Conservation (phyloP, 1,139 yeast genomes). For the Suhomyces taliae region DNA sequence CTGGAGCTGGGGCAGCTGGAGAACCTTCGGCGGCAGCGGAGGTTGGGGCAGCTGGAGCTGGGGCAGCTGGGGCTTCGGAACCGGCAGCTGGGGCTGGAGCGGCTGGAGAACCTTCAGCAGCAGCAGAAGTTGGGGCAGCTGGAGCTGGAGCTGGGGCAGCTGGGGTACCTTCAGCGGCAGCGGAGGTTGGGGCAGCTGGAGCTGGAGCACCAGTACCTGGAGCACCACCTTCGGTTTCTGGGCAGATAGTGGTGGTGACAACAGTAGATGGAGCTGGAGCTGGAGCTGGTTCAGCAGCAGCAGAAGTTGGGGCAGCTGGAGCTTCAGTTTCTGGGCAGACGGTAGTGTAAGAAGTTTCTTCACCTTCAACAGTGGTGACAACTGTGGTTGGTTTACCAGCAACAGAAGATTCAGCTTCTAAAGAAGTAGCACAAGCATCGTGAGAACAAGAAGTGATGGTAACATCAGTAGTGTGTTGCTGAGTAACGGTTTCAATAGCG, state of each 20-base stretch:
- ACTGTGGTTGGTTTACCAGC: constrained; percentile 20
- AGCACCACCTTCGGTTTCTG: constrained; percentile 25
- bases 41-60: constrained; percentile 13
- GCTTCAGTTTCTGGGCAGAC: constrained; percentile 40
- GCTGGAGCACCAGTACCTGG: constrained; percentile 21
- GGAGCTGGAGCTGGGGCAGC: constrained; percentile 38
- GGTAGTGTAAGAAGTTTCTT: constrained; percentile 48
- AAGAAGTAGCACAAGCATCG: constrained; percentile 26
- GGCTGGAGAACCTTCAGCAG: constrained; percentile 6
- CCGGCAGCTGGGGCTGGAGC: constrained; percentile 10
- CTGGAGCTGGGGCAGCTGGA: constrained; percentile 11
- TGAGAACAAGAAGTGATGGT: constrained; percentile 47
- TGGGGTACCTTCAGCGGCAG: constrained; percentile 38
- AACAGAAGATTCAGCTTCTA: constrained; percentile 8
- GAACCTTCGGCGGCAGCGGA: constrained; percentile 12
- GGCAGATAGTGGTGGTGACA: constrained; percentile 47
- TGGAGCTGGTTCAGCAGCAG: constrained; percentile 19
- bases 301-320: constrained; percentile 14
- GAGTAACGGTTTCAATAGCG: constrained; percentile 32
- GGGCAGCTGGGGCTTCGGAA: constrained; percentile 14
- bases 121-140: constrained; percentile 14
- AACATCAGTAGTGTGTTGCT: constrained; percentile 33
- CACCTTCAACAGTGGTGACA: constrained; percentile 44
- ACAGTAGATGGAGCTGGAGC: constrained; percentile 25
- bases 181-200: constrained; percentile 16